phyloP scores from a whole-genome alignment of 164 flowering plant species.

The Tinospora cordifolia region DNA sequence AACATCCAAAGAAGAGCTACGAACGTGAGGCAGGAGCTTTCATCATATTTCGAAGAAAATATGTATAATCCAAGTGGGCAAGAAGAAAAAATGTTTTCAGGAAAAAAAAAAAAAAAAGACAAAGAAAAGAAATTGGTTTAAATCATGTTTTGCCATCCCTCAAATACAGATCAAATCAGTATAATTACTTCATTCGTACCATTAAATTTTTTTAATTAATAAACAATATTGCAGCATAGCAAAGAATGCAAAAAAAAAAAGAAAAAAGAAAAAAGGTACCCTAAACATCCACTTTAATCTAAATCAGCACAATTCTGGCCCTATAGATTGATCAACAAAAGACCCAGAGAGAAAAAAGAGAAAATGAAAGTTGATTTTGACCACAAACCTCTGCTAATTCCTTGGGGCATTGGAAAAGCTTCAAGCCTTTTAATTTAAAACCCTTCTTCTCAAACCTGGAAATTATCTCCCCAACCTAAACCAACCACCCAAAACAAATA shows the following conservation, averaged over 20 bases:
- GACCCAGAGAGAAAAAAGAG: too few relatives aligned
- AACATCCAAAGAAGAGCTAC: not conserved
- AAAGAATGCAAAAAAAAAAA: not conserved
- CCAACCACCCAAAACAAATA: constrained; percentile 8
- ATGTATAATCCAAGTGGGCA: not conserved
- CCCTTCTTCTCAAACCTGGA: constrained; percentile 98
- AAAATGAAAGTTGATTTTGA: constrained; percentile 1
- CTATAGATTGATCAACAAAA: not conserved
- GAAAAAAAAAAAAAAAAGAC: too few relatives aligned
- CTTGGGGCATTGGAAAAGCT: constrained; percentile 82
- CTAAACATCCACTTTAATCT: not conserved
- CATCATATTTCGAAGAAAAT: too few relatives aligned
- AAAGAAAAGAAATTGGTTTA: not conserved
- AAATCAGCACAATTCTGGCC: not conserved
- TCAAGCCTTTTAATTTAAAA: constrained; percentile 79
- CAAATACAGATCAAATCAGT: not conserved
- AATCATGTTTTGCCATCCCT: not conserved
- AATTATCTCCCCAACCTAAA: constrained; percentile 89
- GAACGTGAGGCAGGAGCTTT: too few relatives aligned
- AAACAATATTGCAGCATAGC: not conserved
- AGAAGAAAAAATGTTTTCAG: too few relatives aligned
- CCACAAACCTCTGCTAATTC: constrained; percentile 86
- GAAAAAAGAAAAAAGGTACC: not conserved
- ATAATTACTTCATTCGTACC: not conserved
- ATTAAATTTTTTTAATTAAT: not conserved